Evolutionary conservation across 1,284 basidiomycete species (phyloP).

Genomic region (Dichomitus squalens): DNA sequence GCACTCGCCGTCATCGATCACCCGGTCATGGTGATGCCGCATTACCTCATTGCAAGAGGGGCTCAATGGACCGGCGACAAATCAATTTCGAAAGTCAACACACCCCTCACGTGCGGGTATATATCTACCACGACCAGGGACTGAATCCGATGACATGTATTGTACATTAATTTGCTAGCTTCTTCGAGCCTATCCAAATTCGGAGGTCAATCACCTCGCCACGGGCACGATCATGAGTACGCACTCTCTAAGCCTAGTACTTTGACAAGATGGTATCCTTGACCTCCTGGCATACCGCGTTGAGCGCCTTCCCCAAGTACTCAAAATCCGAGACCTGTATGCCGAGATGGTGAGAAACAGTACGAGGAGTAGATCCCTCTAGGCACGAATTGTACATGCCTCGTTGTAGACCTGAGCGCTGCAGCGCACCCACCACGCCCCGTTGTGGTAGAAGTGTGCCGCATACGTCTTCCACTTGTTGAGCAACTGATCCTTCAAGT

Average conservation of each 20-base stretch:
- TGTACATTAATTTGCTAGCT: too few relatives aligned
- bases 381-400: slow-evolving; percentile 12
- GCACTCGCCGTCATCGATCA: too few relatives aligned
- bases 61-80: too few relatives aligned
- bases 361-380: neutral
- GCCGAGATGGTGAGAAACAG: neutral
- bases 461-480: slow-evolving; percentile 46
- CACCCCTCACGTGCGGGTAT: too few relatives aligned
- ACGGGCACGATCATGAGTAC: too few relatives aligned
- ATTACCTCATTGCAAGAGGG: too few relatives aligned
- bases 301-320: slow-evolving; percentile 27
- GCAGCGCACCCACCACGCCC: slow-evolving; percentile 71
- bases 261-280: slow-evolving; percentile 18
- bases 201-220: too few relatives aligned
- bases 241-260: neutral
- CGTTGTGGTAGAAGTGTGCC: slow-evolving; percentile 55
- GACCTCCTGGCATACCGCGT: slow-evolving; percentile 25
- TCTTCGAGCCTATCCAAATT: too few relatives aligned
- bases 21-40: too few relatives aligned
- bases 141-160: too few relatives aligned
- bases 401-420: slow-evolving; percentile 78
- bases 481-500: slow-evolving; percentile 43
- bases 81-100: too few relatives aligned
- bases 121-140: too few relatives aligned
- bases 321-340: slow-evolving; percentile 57